Conservation (phyloP, 306 rosid species). For the Begonia masoniana region DNA sequence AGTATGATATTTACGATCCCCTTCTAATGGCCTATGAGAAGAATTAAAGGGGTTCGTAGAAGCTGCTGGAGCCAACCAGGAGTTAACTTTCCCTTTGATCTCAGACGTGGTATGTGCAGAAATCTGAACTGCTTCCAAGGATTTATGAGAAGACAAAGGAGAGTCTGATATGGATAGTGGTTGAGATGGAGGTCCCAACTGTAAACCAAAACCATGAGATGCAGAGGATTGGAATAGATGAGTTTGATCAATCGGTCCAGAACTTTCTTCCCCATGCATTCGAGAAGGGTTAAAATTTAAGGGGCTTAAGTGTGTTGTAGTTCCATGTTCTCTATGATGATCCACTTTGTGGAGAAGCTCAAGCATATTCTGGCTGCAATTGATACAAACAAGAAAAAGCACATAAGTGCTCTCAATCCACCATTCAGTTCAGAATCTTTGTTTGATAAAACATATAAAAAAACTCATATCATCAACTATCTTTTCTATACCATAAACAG, state of each 20-base stretch:
- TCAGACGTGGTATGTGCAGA: constrained; percentile 32
- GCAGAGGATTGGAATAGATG: constrained; percentile 49
- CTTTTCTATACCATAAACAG: too few species aligned
- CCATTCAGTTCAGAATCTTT: too few species aligned
- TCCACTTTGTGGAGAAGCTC: constrained; percentile 93
- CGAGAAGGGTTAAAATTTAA: constrained; percentile 51
- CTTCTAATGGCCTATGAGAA: constrained; percentile 44
- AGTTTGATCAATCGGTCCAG: constrained; percentile 55
- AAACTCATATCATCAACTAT: too few species aligned
- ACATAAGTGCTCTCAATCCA: constrained; percentile 5
- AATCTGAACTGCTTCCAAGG: constrained; percentile 28
- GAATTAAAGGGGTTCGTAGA: constrained; percentile 27
- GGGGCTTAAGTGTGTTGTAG: constrained; percentile 48
- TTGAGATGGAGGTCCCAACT: constrained; percentile 91
- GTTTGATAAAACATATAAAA: too few species aligned
- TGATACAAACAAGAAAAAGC: constrained; percentile 21
- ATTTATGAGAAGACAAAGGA: constrained; percentile 33
- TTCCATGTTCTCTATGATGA: constrained; percentile 65
- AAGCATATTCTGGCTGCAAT: constrained; percentile 83
- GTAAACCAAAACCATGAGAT: constrained; percentile 86
- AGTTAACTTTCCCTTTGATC: constrained; percentile 42
- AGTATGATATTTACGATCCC: too few species aligned
- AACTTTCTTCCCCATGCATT: constrained; percentile 58
- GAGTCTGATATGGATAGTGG: constrained; percentile 30
- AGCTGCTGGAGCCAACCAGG: constrained; percentile 38